Conservation (phyloP, 495 filamentous ascomycete genomes). For the Aspergillus heteromorphus region DNA sequence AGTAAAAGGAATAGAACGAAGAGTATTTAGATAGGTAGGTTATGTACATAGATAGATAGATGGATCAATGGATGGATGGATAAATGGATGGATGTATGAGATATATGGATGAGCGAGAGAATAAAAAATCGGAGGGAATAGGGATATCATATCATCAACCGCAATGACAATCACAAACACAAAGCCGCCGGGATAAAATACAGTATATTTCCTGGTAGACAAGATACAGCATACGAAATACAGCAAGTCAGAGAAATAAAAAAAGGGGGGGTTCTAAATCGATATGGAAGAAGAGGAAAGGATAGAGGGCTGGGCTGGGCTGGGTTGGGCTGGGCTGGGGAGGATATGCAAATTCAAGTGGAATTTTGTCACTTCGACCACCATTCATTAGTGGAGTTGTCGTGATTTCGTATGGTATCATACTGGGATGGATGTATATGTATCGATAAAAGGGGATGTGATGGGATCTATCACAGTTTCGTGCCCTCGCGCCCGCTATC, state of each 20-base stretch:
- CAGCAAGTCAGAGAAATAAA: too few relatives aligned
- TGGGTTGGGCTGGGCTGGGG: too few relatives aligned
- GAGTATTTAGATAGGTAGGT: background rate
- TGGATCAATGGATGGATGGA: background rate
- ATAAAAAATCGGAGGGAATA: background rate
- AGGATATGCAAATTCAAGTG: too few relatives aligned
- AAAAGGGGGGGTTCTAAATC: too few relatives aligned
- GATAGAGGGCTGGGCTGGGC: too few relatives aligned
- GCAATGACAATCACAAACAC: too few relatives aligned
- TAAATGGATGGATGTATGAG: background rate
- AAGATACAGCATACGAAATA: too few relatives aligned
- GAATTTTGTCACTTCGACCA: too few relatives aligned
- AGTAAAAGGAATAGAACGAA: too few relatives aligned
- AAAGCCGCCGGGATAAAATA: too few relatives aligned
- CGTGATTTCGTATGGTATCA: conserved; percentile 4
- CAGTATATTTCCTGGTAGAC: too few relatives aligned
- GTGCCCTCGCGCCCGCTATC: conserved; percentile 44
- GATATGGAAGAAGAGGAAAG: too few relatives aligned
- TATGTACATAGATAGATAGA: background rate
- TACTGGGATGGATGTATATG: background rate
- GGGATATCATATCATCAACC: background rate
- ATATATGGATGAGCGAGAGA: background rate
- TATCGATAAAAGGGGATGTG: background rate
- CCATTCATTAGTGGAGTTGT: background rate
- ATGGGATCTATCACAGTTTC: conserved; percentile 24